Base-by-base conservation (phyloP, 1,284 basidiomycete species). In the Chondrostereum purpureum region DNA sequence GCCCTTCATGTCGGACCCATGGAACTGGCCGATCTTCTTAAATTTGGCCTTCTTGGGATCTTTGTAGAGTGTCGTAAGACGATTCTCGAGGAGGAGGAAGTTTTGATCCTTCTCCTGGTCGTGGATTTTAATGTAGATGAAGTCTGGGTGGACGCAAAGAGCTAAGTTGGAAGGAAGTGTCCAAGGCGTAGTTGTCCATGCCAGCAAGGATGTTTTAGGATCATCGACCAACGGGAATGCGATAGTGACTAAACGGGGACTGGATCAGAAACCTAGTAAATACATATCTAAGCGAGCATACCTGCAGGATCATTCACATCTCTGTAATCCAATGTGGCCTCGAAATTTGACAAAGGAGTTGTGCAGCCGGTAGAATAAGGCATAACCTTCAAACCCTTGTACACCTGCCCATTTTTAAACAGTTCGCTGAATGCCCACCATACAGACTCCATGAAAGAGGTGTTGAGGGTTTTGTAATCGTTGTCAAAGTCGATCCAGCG, bases 401-500 rank as follows among this genome's bases (percentile, higher is more conserved):
- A 99, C 19, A 99, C 93, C 68, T 94, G 70, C n/a, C 77, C 83
- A 66, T 95, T 97, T 54, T 92, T 80, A 77, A 84, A 94, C 12
- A 99, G 77, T 63, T 93, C 83, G 48, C 83, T 77, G 68, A 99
- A 99, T n/a, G 92, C 95, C 96, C 96, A 99, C 96, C 96, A 99
- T 12, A 97, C 92, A 38, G 83, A 87, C 73, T 99, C 96, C 96
- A 99, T 99, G 66, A 92, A 99, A 17, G 80, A 74, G 4, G 83
- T 68, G 63, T 99, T 91, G 52, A 99, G 78, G 11, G 96, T 99
- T 72, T 97, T 98, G 79, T 99, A 99, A 56, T 96, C 96, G 55
- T 96, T 90, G 69, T 99, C 96, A 60, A 99, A 99, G 67, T 99
- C 96, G 68, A 99, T 99, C 96, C 96, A 99, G 51, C 96, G 82